A percentile compares a stretch with the other conserved stretches of the same genome.
Evolutionary conservation across 1,284 basidiomycete genomes (phyloP).

Genomic region (Phlebopus sp.): DNA sequence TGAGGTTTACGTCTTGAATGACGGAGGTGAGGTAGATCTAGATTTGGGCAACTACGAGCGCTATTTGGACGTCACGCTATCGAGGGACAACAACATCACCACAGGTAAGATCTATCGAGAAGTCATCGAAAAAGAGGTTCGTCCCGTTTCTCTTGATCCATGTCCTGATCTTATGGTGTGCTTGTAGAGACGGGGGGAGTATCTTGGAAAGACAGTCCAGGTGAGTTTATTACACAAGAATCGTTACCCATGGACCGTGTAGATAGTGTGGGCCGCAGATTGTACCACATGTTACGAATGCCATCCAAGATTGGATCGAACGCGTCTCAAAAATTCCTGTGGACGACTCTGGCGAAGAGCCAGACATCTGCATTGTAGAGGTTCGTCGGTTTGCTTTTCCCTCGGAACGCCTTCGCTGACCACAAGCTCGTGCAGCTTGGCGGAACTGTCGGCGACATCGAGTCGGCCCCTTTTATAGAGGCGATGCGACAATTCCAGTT

Average conservation of each 20-base stretch:
- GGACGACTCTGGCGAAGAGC: slow-evolving; percentile 90
- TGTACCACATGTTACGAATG: slow-evolving; percentile 95
- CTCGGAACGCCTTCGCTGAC: slow-evolving; percentile 1
- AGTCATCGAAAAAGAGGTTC: slow-evolving; percentile 96
- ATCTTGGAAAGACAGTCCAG: slow-evolving; percentile 96
- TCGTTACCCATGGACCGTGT: background rate
- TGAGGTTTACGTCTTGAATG: slow-evolving; percentile 98
- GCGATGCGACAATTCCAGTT: slow-evolving; percentile 99
- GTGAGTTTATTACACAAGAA: slow-evolving; percentile 35
- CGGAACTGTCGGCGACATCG: slow-evolving; percentile 95
- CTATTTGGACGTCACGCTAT: slow-evolving; percentile 93
- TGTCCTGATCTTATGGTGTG: slow-evolving; percentile 14
- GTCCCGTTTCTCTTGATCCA: slow-evolving; percentile 27
- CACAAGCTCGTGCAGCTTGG: slow-evolving; percentile 62
- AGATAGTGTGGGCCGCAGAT: slow-evolving; percentile 54
- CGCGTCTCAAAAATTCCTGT: slow-evolving; percentile 92
- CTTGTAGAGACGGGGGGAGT: slow-evolving; percentile 85
- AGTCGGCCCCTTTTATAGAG: slow-evolving; percentile 96
- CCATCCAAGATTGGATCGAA: slow-evolving; percentile 99
- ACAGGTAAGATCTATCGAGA: slow-evolving; percentile 98
- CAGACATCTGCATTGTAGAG: slow-evolving; percentile 98
- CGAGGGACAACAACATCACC: slow-evolving; percentile 96
- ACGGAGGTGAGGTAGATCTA: slow-evolving; percentile 97
- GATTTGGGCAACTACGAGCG: slow-evolving; percentile 99
- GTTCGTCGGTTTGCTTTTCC: slow-evolving; percentile 36